Evolutionary conservation across 106 monocot species (phyloP).

Genomic region (Platanthera zijinensis): DNA sequence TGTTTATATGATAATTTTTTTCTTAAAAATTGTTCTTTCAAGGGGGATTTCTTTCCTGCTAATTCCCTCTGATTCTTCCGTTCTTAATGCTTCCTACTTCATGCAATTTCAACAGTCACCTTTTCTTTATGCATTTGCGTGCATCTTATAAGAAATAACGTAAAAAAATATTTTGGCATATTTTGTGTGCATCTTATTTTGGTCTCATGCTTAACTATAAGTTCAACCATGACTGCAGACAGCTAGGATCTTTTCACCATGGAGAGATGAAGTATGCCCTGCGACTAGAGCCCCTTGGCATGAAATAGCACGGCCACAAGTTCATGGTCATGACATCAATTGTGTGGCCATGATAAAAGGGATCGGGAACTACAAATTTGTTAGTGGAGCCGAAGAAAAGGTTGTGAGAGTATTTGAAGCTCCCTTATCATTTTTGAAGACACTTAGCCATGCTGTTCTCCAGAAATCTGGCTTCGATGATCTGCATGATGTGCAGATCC

Average conservation of each 20-base stretch:
- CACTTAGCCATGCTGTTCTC: slow-evolving; percentile 45
- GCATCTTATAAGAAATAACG: no score
- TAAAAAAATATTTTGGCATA: background rate
- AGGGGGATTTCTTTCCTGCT: no score
- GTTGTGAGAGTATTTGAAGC: slow-evolving; percentile 94
- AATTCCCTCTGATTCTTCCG: background rate
- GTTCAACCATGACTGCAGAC: slow-evolving; percentile 37
- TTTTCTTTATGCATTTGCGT: background rate
- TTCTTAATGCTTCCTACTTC: background rate
- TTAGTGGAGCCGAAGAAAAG: slow-evolving; percentile 99
- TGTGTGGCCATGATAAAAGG: slow-evolving; percentile 70
- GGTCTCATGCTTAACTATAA: background rate
- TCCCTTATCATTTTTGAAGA: slow-evolving; percentile 91
- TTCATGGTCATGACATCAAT: slow-evolving; percentile 98
- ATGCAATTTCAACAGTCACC: background rate
- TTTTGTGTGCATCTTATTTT: background rate
- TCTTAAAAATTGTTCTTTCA: background rate
- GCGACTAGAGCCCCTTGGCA: slow-evolving; percentile 39
- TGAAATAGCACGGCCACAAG: slow-evolving; percentile 98
- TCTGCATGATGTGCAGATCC: slow-evolving; percentile 52
- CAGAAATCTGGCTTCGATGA: slow-evolving; percentile 29
- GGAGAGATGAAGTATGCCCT: slow-evolving; percentile 33
- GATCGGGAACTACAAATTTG: slow-evolving; percentile 79
- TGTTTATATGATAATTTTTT: background rate
- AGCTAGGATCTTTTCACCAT: slow-evolving; percentile 75